Evolutionary conservation across 805 yeast species (phyloP), one percentile per base, ranked within the genome.

Genomic region (Candida insectorum): DNA sequence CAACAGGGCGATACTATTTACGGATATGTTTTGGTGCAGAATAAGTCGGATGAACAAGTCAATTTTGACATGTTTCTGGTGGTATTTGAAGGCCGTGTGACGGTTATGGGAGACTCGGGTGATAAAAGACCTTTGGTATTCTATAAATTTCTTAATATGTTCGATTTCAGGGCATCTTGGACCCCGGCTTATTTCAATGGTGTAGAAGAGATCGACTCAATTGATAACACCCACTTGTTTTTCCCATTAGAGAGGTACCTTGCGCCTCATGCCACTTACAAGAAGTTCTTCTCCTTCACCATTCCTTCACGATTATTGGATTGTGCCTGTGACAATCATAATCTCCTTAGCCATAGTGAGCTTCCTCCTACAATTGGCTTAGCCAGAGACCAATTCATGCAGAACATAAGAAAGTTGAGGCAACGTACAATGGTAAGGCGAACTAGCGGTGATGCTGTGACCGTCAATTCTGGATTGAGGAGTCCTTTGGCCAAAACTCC

Each of bases 81-180:
- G 17, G 59, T 62, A 14, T 51, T 65, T 16, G 71, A 65, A 40
- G 71, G 71, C 6, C 44, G 45, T 20, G 40, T 54, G 13, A 51
- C 45, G 11, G 47, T 50, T 9, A 36, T 38, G 37, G 47, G 44
- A 4, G 45, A 45, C 24, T 10, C 13, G 2, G 30, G 28, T 29
- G 34, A 45, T 33, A 16, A 40, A 26, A 38, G 34, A 20, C 41
- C 41, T 5, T 28, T 44, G 17, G 48, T 44, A 10, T 39, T 47
- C 22, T 55, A 54, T 28, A 61, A 61, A 24, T 66, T 61, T 38
- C 45, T 65, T 31, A 60, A 60, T 33, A 63, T 65, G 70, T 62
- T 58, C 41, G 71, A 65, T 37, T 64, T 57, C 43, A 52, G 54
- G 28, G 71, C 70, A 0, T 59, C 64, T n/a, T 65, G 69, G 68